These are phyloP conservation scores for Artomyces pyxidatus DNA, from an alignment of 768 basidiomycete species.

Conservation along the genomic window DNA sequence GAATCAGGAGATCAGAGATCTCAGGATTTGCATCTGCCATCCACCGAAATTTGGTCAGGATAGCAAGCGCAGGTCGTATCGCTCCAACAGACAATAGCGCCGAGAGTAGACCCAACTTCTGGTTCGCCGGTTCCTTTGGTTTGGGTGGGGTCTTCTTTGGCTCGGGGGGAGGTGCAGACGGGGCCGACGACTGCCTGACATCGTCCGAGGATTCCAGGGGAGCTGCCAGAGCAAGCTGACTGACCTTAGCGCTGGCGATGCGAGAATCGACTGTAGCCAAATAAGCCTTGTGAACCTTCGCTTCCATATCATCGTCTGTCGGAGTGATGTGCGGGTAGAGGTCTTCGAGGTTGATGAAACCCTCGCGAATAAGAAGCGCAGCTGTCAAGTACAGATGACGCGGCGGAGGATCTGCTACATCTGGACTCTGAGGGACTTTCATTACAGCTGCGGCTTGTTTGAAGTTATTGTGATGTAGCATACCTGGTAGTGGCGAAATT, in stretches of 20 bases:
- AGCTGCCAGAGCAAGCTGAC: constrained; percentile 78
- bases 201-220: constrained; percentile 60
- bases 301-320: constrained; percentile 67
- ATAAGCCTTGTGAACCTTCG: constrained; percentile 52
- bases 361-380: constrained; percentile 84
- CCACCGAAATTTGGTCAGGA: constrained; percentile 82
- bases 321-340: constrained; percentile 86
- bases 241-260: constrained; percentile 61
- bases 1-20: constrained; percentile 80
- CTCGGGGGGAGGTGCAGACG: constrained; percentile 33
- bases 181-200: constrained; percentile 29
- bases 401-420: constrained; percentile 53
- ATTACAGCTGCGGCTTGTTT: constrained; percentile 12
- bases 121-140: constrained; percentile 46
- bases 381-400: constrained; percentile 73
- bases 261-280: constrained; percentile 51
- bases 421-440: constrained; percentile 36
- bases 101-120: constrained; percentile 70
- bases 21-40: constrained; percentile 73
- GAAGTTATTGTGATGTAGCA: background rate
- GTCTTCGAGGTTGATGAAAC: constrained; percentile 80
- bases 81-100: constrained; percentile 87
- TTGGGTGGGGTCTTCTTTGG: constrained; percentile 29
- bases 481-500: constrained; percentile 88
- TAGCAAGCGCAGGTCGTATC: constrained; percentile 63